These are phyloP conservation scores for Cercospora brassicicola DNA, from an alignment of 2,329 filamentous ascomycete genomes.

Conservation along the genomic window DNA sequence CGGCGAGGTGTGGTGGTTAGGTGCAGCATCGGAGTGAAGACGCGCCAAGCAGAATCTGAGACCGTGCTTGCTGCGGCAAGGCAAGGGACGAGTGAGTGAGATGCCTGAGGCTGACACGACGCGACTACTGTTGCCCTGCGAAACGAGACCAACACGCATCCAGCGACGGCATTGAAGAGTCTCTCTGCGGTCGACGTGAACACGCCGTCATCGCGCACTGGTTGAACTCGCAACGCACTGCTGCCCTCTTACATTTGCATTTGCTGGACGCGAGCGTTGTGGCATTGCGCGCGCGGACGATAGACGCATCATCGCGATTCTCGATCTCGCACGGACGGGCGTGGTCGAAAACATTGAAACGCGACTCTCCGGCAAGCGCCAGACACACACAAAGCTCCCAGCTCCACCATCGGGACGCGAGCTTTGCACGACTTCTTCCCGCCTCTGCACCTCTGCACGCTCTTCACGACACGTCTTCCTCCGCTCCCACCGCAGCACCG, in stretches of 20 bases:
- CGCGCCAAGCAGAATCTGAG: conserved; percentile 1
- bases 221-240: not conserved
- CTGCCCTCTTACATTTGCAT: not conserved
- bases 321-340: not conserved
- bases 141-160: not conserved
- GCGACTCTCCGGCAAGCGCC: conserved; percentile 13
- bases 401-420: conserved; percentile 12
- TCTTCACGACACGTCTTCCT: conserved; percentile 3
- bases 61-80: not conserved
- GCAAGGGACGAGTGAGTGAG: not conserved
- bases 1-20: not conserved
- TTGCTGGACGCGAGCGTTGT: not conserved
- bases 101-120: not conserved
- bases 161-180: not conserved
- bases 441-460: conserved; percentile 3
- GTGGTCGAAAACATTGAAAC: conserved; percentile 6
- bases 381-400: conserved; percentile 11
- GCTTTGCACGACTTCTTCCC: conserved; percentile 14
- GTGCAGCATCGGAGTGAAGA: not conserved
- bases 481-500: not conserved
- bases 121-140: not conserved
- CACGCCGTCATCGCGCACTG: not conserved
- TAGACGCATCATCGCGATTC: conserved; percentile 1
- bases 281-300: conserved; percentile 7
- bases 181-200: not conserved